These are phyloP conservation scores for Thermochaetoides thermophila DNA, from an alignment of 495 filamentous ascomycete genomes.

Conservation along the genomic window DNA sequence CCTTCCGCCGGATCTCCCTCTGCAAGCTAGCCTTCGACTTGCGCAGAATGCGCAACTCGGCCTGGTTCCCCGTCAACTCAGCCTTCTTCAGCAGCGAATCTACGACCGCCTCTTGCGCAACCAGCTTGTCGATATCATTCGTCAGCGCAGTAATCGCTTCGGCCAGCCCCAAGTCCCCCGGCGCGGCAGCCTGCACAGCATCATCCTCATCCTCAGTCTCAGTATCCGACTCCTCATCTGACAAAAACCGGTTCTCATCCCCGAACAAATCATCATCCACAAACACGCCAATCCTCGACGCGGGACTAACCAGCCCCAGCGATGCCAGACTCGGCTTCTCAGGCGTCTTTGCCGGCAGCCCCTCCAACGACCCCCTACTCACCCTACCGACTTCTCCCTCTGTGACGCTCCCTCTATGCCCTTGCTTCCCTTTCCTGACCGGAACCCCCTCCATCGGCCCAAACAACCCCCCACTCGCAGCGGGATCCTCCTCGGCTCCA, in stretches of 20 bases:
- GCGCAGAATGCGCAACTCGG: constrained; percentile 78
- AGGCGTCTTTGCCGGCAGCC: constrained; percentile 33
- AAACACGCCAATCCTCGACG: constrained; percentile 75
- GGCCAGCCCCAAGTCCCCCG: constrained; percentile 83
- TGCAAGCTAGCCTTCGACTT: constrained; percentile 91
- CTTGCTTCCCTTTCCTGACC: constrained; percentile 26
- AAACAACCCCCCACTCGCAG: constrained; percentile 34
- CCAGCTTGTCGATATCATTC: constrained; percentile 77
- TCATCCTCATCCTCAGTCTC: constrained; percentile 50
- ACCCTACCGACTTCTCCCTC: constrained; percentile 13
- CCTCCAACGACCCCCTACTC: constrained; percentile 43
- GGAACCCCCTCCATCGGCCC: constrained; percentile 11
- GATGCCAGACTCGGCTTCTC: constrained; percentile 79
- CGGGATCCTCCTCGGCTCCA: constrained; percentile 32
- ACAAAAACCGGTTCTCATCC: constrained; percentile 73
- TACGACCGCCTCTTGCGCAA: constrained; percentile 76
- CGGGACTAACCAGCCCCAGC: constrained; percentile 70
- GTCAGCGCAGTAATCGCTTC: constrained; percentile 81
- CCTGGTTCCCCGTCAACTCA: constrained; percentile 89
- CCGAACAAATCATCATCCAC: constrained; percentile 83
- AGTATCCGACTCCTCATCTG: constrained; percentile 70
- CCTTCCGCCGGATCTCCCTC: constrained; percentile 82
- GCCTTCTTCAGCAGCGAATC: constrained; percentile 87
- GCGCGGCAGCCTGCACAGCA: constrained; percentile 85
- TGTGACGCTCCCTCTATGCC: too few species aligned